phyloP scores from a whole-genome alignment of 306 rosid species.

The Urtica urens region DNA sequence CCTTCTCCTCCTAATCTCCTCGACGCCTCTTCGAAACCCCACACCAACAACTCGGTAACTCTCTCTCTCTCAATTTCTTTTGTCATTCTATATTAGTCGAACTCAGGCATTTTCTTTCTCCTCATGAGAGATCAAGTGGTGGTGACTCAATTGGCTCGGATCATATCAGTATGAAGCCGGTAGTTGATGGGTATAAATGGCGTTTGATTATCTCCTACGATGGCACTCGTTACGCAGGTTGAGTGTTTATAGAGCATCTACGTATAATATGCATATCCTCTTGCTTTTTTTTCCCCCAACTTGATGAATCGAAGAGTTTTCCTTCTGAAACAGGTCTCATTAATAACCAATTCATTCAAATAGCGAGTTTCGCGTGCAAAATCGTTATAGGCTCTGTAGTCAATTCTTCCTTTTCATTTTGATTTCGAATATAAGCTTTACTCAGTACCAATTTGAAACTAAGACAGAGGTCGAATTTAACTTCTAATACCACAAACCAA shows the following conservation, averaged over 20 bases:
- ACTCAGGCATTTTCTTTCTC: neutral
- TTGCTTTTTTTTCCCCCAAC: no score
- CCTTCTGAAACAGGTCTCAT: no score
- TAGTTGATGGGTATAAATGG: constrained; percentile 48
- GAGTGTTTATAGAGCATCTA: no score
- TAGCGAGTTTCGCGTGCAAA: no score
- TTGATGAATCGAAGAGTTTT: no score
- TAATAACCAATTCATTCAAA: no score
- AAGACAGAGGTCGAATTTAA: neutral
- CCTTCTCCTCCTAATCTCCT: constrained; percentile 21
- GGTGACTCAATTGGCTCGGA: constrained; percentile 17
- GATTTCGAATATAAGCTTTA: no score
- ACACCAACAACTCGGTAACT: constrained; percentile 15
- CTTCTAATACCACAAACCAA: no score
- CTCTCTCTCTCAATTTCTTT: neutral
- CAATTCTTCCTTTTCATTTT: no score
- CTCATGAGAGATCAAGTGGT: constrained; percentile 17
- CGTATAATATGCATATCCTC: neutral
- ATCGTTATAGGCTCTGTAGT: no score
- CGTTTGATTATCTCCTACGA: constrained; percentile 73
- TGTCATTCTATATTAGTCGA: neutral
- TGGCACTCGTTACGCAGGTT: constrained; percentile 73
- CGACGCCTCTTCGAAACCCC: constrained; percentile 17
- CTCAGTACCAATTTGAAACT: neutral
- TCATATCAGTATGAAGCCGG: constrained; percentile 16